Conservation (phyloP, 139 green algal genomes). For the Closterium sp. region DNA sequence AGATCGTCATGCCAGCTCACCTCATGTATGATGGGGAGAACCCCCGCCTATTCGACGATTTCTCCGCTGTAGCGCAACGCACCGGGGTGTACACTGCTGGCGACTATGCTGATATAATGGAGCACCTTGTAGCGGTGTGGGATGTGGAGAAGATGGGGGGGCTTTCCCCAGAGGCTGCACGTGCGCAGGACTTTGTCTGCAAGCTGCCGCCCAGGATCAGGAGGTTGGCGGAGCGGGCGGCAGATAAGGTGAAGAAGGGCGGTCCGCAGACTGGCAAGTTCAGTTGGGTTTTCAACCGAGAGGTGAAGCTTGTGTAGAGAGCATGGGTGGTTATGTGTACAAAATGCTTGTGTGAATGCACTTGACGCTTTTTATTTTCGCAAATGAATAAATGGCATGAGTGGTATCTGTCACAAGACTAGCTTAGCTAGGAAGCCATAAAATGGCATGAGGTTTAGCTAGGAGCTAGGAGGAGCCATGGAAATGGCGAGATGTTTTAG, state of each 20-base stretch:
- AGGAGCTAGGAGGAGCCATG: too few relatives aligned
- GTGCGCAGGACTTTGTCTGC: conserved; percentile 59
- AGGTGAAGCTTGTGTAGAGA: conserved; percentile 60
- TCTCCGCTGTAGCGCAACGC: conserved; percentile 87
- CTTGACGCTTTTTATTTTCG: too few relatives aligned
- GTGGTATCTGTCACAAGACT: too few relatives aligned
- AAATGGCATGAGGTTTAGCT: too few relatives aligned
- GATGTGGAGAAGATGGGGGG: conserved; percentile 62
- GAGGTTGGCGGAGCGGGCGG: conserved; percentile 78
- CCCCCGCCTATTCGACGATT: conserved; percentile 69
- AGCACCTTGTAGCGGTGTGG: conserved; percentile 86
- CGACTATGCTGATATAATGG: conserved; percentile 96
- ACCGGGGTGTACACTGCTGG: conserved; percentile 70
- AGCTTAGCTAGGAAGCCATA: too few relatives aligned
- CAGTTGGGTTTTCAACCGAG: conserved; percentile 87
- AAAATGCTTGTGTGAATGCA: background rate
- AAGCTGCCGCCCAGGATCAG: conserved; percentile 79
- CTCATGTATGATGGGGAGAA: conserved; percentile 93
- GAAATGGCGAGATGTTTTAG: too few relatives aligned
- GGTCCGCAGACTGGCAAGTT: conserved; percentile 61
- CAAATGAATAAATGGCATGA: too few relatives aligned
- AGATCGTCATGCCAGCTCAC: conserved; percentile 98
- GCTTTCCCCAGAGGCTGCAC: conserved; percentile 60
- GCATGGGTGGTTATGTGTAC: background rate
- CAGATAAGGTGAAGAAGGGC: conserved; percentile 69